Percentiles rank a stretch among this genome's conserved stretches.
Conservation (phyloP, 441 rosid species). For the Lagerstroemia fauriei region DNA sequence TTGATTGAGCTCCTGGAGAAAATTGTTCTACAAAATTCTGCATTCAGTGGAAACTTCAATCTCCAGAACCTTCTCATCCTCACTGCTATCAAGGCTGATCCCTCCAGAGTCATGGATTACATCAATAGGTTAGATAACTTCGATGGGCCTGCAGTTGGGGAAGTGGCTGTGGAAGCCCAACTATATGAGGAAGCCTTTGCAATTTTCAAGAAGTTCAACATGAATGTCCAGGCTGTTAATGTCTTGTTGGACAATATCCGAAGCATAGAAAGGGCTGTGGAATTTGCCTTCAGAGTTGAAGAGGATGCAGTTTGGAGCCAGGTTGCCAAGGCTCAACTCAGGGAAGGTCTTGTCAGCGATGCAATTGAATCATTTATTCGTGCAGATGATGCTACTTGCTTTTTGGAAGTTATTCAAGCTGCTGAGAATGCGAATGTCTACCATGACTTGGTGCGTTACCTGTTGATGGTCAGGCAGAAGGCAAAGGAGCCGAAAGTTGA, state of each 20-base stretch:
- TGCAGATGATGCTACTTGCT: conserved; percentile 94
- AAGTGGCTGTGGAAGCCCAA: conserved; percentile 94
- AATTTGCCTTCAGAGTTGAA: conserved; percentile 96
- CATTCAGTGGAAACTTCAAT: conserved; percentile 98
- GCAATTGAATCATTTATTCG: conserved; percentile 97
- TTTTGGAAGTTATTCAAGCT: conserved; percentile 83
- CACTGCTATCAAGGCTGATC: conserved; percentile 98
- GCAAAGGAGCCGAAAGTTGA: conserved; percentile 97
- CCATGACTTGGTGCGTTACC: conserved; percentile 93
- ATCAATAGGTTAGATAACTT: conserved; percentile 93
- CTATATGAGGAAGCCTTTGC: conserved; percentile 91
- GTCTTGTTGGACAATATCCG: conserved; percentile 79
- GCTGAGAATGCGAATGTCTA: conserved; percentile 83
- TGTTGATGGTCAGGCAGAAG: conserved; percentile 96
- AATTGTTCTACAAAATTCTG: conserved; percentile 98
- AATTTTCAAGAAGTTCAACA: conserved; percentile 92
- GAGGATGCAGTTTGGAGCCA: conserved; percentile 98
- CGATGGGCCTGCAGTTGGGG: conserved; percentile 99
- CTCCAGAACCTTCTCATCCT: conserved; percentile 92
- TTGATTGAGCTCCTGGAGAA: conserved; percentile 98
- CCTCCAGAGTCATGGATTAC: conserved; percentile 98
- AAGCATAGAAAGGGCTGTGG: conserved; percentile 94
- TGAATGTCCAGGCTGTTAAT: conserved; percentile 92
- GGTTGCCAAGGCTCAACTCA: conserved; percentile 92
- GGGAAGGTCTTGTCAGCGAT: conserved; percentile 91